phyloP scores from a whole-genome alignment of 176 grass and related monocot genomes.

The Zea luxurians region DNA sequence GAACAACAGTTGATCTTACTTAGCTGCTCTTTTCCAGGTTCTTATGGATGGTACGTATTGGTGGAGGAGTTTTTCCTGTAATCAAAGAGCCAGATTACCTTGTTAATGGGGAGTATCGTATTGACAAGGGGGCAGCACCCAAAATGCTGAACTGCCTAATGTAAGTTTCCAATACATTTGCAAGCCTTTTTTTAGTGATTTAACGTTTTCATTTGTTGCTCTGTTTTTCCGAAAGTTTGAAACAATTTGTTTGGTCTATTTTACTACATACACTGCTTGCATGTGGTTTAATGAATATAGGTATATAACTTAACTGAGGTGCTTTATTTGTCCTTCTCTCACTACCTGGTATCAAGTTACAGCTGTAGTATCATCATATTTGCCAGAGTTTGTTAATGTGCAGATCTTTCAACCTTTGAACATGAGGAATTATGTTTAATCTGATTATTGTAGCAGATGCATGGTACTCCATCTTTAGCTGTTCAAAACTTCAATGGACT shows the following conservation, averaged over 20 bases:
- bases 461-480: not conserved
- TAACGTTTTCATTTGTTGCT: too few relatives aligned
- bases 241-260: not conserved
- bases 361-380: not conserved
- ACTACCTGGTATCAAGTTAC: not conserved
- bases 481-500: not conserved
- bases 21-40: slow-evolving; percentile 53
- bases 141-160: slow-evolving; percentile 99
- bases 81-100: slow-evolving; percentile 99
- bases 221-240: not conserved
- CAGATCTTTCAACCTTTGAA: not conserved
- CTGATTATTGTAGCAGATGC: not conserved
- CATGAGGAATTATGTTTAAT: not conserved
- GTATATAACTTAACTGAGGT: too few relatives aligned
- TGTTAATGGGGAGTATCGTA: slow-evolving; percentile 93
- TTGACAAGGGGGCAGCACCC: slow-evolving; percentile 95
- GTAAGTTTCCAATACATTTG: slow-evolving; percentile 49
- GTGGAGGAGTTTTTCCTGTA: slow-evolving; percentile 96
- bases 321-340: not conserved
- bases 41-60: slow-evolving; percentile 99
- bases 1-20: slow-evolving; percentile 14
- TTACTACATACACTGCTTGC: too few relatives aligned
- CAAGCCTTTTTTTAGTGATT: not conserved
- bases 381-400: slow-evolving; percentile 6
- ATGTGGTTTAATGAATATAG: too few relatives aligned